Base-by-base conservation (phyloP, 306 rosid species). In the Malus asiatica region DNA sequence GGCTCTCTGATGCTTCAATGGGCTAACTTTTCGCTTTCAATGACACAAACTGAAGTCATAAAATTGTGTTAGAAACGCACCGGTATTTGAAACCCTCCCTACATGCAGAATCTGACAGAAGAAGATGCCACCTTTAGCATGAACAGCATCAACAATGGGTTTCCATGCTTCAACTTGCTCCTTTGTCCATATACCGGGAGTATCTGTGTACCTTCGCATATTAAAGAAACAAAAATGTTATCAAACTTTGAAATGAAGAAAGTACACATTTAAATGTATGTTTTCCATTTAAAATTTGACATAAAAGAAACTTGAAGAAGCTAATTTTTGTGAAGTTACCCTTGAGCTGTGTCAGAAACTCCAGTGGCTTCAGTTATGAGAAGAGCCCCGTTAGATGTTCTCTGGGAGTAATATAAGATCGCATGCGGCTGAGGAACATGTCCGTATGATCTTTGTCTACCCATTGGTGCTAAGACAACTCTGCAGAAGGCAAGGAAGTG, bases 101-200 rank as follows among this genome's bases (percentile, higher is more conserved):
- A 14, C 72, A 32, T 87, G 91, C 81, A 70, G 22, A 68, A 88
- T 53, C 65, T 88, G 91, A 79, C 86, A 83, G 69, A 88, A 81
- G 78, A 88, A 85, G 67, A 76, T 30, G 15, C 86, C 84, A 1
- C 89, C 91, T 71, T 81, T 83, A 25, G 76, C 78, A 68, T 85
- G 91, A 45, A 85, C 91, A 35, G 83, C 91, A 44, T 88, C 81
- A 0, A 87, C 87, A 30, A 82, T 79, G 4, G 88, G 87, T 66
- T 77, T 87, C 90, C 90, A 84, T 6, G 87, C 91, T 64, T 85
- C 84, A 35, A 88, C 76, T 46, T 88, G 91, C 78, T 85, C 81
- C 71, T 40, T 73, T 25, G 87, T 88, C 89, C 89, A 85, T 58
- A 88, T 76, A 8, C 89, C 89, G 7, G 87, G 84, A 29, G 73